phyloP scores from a whole-genome alignment of 2,329 filamentous ascomycete genomes.

The Didymella pomorum region DNA sequence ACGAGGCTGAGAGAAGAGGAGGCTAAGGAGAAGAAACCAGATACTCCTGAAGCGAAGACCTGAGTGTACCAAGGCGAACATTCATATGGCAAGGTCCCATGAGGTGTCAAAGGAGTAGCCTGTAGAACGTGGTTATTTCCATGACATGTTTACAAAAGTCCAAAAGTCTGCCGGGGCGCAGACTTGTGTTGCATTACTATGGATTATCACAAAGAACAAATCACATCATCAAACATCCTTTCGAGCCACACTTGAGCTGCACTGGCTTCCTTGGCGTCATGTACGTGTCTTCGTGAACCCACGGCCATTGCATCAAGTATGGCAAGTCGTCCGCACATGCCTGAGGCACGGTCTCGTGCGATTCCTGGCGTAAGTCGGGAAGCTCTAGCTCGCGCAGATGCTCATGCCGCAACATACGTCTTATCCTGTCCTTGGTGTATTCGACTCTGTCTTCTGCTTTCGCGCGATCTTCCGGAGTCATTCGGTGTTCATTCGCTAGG shows the following conservation, averaged over 20 bases:
- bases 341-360: conserved; percentile 23
- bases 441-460: conserved; percentile 20
- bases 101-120: no score
- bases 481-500: conserved; percentile 24
- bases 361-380: background rate
- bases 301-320: conserved; percentile 25
- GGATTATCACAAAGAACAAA: background rate
- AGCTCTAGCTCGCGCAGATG: conserved; percentile 17
- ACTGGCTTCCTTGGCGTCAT: conserved; percentile 13
- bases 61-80: no score
- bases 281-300: conserved; percentile 18
- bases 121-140: no score
- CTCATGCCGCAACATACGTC: conserved; percentile 9
- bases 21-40: conserved; percentile 7
- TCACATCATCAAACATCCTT: conserved; percentile 10
- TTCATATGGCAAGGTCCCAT: no score
- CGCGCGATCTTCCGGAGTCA: conserved; percentile 25
- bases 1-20: conserved; percentile 58
- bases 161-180: background rate
- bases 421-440: conserved; percentile 14
- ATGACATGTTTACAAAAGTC: no score
- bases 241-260: conserved; percentile 1
- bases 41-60: no score
- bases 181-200: background rate
- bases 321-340: conserved; percentile 26